These are phyloP conservation scores for Knoxdaviesia capensis DNA, from an alignment of 2,329 filamentous ascomycete species.

Conservation along the genomic window DNA sequence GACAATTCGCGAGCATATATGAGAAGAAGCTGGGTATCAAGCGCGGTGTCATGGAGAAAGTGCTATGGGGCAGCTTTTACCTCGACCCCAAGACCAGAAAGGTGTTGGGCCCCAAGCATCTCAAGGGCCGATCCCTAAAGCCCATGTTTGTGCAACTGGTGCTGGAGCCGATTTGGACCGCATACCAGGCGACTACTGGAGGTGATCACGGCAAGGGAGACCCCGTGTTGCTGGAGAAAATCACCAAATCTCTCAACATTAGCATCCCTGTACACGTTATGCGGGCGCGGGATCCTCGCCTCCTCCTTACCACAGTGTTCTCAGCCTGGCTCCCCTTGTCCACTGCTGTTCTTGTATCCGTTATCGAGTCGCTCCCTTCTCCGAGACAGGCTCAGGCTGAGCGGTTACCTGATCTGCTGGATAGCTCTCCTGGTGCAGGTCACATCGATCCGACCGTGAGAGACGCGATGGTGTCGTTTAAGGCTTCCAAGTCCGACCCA, in stretches of 20 bases:
- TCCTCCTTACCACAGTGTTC: constrained; percentile 73
- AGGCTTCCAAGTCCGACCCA: constrained; percentile 47
- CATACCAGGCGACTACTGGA: constrained; percentile 77
- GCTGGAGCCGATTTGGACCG: constrained; percentile 87
- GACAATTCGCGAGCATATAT: constrained; percentile 83
- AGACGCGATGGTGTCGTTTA: constrained; percentile 69
- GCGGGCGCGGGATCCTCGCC: constrained; percentile 63
- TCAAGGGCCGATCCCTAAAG: constrained; percentile 80
- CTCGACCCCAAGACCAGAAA: constrained; percentile 94
- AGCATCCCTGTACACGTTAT: constrained; percentile 68
- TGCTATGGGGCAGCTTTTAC: constrained; percentile 93
- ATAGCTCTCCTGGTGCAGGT: constrained; percentile 57
- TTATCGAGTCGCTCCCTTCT: constrained; percentile 80
- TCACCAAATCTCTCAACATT: constrained; percentile 76
- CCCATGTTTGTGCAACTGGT: constrained; percentile 97
- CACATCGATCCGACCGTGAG: constrained; percentile 49
- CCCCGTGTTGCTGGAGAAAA: constrained; percentile 68
- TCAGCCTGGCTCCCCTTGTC: constrained; percentile 81
- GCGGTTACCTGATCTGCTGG: constrained; percentile 59
- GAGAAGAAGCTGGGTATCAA: constrained; percentile 97
- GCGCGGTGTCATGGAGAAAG: constrained; percentile 68
- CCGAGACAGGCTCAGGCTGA: constrained; percentile 62
- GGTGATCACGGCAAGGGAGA: constrained; percentile 71
- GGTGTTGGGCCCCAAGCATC: constrained; percentile 71
- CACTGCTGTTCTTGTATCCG: constrained; percentile 78